Percentiles rank a stretch among this genome's conserved stretches.
phyloP scores from a whole-genome alignment of 1,139 yeast species.

The Tardiomyces digboiensis region DNA sequence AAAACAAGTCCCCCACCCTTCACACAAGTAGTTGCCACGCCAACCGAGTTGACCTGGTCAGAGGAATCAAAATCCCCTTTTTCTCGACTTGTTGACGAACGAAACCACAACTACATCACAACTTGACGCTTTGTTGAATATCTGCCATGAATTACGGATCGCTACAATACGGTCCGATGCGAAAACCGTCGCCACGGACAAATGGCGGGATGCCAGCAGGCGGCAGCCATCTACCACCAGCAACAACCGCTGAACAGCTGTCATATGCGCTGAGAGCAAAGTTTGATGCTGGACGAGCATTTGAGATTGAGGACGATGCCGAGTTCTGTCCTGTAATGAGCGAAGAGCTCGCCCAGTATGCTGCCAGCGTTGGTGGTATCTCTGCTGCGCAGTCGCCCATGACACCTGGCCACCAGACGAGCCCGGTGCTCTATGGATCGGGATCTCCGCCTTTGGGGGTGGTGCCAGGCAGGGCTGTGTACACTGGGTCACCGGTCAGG shows the following conservation, averaged over 20 bases:
- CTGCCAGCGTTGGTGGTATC: not conserved
- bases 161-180: not conserved
- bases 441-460: not conserved
- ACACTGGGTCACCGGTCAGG: not conserved
- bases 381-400: not conserved
- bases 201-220: not conserved
- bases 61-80: too few species aligned
- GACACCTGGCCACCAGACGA: not conserved
- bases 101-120: too few species aligned
- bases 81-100: too few species aligned
- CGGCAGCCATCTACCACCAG: not conserved
- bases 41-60: too few species aligned
- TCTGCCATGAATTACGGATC: not conserved
- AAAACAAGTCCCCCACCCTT: too few species aligned
- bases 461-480: not conserved
- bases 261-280: not conserved
- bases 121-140: too few species aligned
- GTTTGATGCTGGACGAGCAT: not conserved
- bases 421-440: not conserved
- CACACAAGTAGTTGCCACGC: too few species aligned
- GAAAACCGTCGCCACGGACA: not conserved
- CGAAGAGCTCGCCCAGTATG: not conserved
- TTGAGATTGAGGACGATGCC: not conserved
- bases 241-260: not conserved
- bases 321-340: constrained; percentile 1